Percentiles rank a stretch among this genome's conserved stretches.
Evolutionary conservation across 805 yeast genomes (phyloP).

Genomic region (Saccharomycopsis fibuligera): DNA sequence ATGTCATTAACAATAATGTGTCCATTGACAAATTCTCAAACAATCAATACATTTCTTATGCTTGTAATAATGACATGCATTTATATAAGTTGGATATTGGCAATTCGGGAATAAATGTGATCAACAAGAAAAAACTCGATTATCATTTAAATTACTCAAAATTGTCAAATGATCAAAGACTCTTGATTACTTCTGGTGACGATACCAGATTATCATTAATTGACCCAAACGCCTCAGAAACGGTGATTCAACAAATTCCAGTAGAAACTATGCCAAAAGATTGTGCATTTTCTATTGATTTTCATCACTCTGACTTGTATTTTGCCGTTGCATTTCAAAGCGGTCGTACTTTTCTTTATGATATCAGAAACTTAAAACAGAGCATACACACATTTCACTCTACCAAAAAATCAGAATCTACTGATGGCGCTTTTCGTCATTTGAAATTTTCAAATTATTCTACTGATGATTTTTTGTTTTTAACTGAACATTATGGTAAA

Average conservation of each 20-base stretch:
- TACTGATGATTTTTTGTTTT: constrained; percentile 66
- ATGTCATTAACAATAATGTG: constrained; percentile 78
- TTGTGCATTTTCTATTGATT: constrained; percentile 78
- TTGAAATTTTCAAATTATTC: constrained; percentile 49
- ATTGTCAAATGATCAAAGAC: constrained; percentile 55
- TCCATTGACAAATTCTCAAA: constrained; percentile 37
- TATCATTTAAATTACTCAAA: constrained; percentile 73
- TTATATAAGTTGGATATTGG: constrained; percentile 59
- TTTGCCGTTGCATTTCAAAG: constrained; percentile 83
- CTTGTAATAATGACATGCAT: constrained; percentile 79
- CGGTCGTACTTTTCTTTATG: constrained; percentile 74
- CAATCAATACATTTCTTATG: constrained; percentile 47
- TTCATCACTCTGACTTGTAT: constrained; percentile 64
- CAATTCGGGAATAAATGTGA: constrained; percentile 39
- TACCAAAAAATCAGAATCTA: constrained; percentile 36
- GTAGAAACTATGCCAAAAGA: constrained; percentile 31
- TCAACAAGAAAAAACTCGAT: constrained; percentile 42
- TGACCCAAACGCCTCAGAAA: constrained; percentile 34
- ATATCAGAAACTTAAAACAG: constrained; percentile 51
- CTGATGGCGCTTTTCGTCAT: constrained; percentile 33
- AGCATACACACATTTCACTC: constrained; percentile 54
- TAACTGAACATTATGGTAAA: constrained; percentile 81
- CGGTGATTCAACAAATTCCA: constrained; percentile 1
- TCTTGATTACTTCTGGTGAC: constrained; percentile 71
- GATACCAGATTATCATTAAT: constrained; percentile 55